A percentile compares a stretch with the other conserved stretches of the same genome.
Conservation (phyloP, 345 rosid genomes). For the Isatis tinctoria region DNA sequence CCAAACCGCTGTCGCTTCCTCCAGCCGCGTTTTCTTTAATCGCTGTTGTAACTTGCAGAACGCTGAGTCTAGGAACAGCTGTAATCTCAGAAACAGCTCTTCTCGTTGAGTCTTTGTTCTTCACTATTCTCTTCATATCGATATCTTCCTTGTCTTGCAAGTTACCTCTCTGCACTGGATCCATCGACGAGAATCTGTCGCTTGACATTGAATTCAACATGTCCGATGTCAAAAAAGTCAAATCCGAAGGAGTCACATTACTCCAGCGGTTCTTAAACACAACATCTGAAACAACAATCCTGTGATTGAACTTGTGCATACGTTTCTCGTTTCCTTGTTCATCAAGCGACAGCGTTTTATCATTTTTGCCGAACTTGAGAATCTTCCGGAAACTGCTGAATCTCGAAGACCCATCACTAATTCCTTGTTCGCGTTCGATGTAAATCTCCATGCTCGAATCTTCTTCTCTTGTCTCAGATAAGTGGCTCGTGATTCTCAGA, state of each 20-base stretch:
- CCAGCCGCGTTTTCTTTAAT: conserved; percentile 25
- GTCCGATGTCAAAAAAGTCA: conserved; percentile 63
- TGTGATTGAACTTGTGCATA: conserved; percentile 64
- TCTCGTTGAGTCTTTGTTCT: conserved; percentile 32
- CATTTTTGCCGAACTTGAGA: conserved; percentile 30
- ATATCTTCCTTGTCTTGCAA: conserved; percentile 12
- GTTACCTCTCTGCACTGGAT: conserved; percentile 9
- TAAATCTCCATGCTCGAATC: conserved; percentile 54
- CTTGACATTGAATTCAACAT: conserved; percentile 54
- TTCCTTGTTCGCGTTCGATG: conserved; percentile 66
- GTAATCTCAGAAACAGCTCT: conserved; percentile 76
- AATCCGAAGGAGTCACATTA: conserved; percentile 70
- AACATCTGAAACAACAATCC: conserved; percentile 58
- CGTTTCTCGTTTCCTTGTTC: conserved; percentile 15
- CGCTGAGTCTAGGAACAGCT: conserved; percentile 36
- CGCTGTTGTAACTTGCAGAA: not conserved
- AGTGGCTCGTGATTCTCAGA: conserved; percentile 39
- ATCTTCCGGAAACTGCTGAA: conserved; percentile 65
- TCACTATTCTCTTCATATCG: conserved; percentile 16
- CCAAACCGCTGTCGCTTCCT: not conserved
- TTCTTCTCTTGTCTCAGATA: conserved; percentile 34
- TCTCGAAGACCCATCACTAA: not conserved
- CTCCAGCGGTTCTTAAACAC: conserved; percentile 81
- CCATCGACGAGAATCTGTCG: conserved; percentile 41
- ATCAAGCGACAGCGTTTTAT: conserved; percentile 21